phyloP scores from a whole-genome alignment of 768 basidiomycete genomes.

The Podaxis mareebaensis region DNA sequence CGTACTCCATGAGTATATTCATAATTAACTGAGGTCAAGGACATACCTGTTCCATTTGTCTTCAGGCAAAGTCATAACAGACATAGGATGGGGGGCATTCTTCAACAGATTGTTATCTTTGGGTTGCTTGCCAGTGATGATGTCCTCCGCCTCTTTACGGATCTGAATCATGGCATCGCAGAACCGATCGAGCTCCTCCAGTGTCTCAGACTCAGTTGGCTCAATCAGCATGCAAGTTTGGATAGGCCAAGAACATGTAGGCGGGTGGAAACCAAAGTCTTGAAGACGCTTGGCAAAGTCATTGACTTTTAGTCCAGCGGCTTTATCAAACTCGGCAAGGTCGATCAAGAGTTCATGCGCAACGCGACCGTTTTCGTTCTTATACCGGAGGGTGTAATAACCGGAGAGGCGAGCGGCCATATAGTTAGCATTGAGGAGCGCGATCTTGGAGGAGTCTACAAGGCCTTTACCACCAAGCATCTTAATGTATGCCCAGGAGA shows the following conservation, averaged over 20 bases:
- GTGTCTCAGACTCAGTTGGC: conserved; percentile 93
- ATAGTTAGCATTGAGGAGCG: conserved; percentile 95
- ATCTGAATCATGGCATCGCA: conserved; percentile 99
- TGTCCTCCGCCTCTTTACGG: conserved; percentile 85
- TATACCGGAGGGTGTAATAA: conserved; percentile 86
- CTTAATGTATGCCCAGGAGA: conserved; percentile 99
- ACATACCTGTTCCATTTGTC: conserved; percentile 84
- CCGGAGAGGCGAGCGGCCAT: conserved; percentile 86
- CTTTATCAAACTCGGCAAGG: conserved; percentile 91
- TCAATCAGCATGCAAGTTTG: conserved; percentile 97
- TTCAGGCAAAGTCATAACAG: conserved; percentile 69
- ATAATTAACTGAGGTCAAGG: neutral
- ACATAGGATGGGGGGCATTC: conserved; percentile 92
- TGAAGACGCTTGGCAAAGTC: conserved; percentile 91
- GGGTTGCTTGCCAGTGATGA: conserved; percentile 85
- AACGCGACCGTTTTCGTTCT: conserved; percentile 87
- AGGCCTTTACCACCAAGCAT: conserved; percentile 98
- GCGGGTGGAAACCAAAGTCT: conserved; percentile 95
- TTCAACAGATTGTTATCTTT: conserved; percentile 89
- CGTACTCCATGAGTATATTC: conserved; percentile 5
- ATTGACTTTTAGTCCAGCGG: conserved; percentile 85
- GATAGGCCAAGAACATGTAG: conserved; percentile 98
- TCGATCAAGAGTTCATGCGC: conserved; percentile 97
- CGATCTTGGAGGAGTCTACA: conserved; percentile 79
- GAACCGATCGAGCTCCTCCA: conserved; percentile 95